Evolutionary conservation across 495 filamentous ascomycete species (phyloP), one percentile per base, ranked within the genome.

Genomic region (Tuber indicum): DNA sequence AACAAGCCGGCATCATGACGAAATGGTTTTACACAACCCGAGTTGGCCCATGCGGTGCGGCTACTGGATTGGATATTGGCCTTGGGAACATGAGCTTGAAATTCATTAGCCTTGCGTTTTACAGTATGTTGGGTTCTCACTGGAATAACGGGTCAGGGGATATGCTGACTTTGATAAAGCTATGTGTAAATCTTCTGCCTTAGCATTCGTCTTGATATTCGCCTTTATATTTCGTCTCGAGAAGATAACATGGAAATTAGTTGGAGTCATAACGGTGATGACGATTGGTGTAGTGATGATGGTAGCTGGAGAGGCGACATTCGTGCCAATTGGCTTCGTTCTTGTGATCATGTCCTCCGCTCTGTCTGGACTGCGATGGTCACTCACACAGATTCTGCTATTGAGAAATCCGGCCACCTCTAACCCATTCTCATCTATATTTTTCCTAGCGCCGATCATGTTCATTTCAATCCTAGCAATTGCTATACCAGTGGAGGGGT

Each of bases 131-230:
- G 45, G 3, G 9, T 52, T 70, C 73, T n/a, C 19, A 36, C 21
- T n/a, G 16, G n/a, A 36, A 36, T 26, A 69, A 7, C 43, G 49
- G 43, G 36, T n/a, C 32, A 47, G 43, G 72, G 23, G 44, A 58
- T 8, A 39, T 62, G 58, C 76, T 78, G 72, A 80, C 76, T 23
- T 46, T n/a, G 26, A 41, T 44, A 69, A 78, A 93, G 92, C 95
- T 75, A 99, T 99, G 96, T 98, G 96, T 85, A 99, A 99, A 90
- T 98, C 96, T 6, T 97, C 94, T 36, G 92, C 94, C 47, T 89
- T 98, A 26, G 94, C 92, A 52, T 98, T 99, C 82, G 96, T 99
- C 71, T 91, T 99, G 12, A 81, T 97, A 75, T 99, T 99, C 85
- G 96, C 96, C 76, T 97, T 99, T 84, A 81, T 96, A 72, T 98